Evolutionary conservation across 1,139 yeast genomes (phyloP).

Genomic region (Debaryomyces nepalensis): DNA sequence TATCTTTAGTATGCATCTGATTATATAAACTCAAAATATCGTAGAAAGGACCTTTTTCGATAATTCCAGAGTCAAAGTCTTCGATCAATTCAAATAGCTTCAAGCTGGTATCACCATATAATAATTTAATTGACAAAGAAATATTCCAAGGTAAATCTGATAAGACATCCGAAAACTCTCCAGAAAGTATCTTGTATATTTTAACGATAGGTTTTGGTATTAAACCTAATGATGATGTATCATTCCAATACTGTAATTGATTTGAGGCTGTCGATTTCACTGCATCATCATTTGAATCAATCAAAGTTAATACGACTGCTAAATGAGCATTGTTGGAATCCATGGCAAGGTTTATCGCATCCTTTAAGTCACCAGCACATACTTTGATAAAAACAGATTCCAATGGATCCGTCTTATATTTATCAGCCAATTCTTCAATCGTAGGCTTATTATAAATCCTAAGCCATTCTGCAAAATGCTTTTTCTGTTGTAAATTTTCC

Average conservation of each 20-base stretch:
- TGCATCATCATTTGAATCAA: constrained; percentile 68
- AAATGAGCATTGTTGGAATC: constrained; percentile 66
- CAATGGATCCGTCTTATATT: constrained; percentile 36
- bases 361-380: constrained; percentile 58
- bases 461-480: constrained; percentile 49
- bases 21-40: constrained; percentile 31
- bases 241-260: constrained; percentile 72
- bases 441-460: constrained; percentile 26
- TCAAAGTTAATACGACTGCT: constrained; percentile 67
- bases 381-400: constrained; percentile 58
- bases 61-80: constrained; percentile 19
- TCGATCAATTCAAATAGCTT: constrained; percentile 46
- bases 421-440: constrained; percentile 23
- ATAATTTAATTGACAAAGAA: constrained; percentile 59
- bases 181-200: constrained; percentile 69
- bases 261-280: constrained; percentile 57
- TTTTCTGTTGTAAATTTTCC: constrained; percentile 37
- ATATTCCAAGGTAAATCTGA: constrained; percentile 69
- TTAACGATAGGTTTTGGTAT: constrained; percentile 61
- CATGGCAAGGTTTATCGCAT: constrained; percentile 67
- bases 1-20: constrained; percentile 13
- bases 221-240: constrained; percentile 37
- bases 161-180: constrained; percentile 48
- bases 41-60: constrained; percentile 19
- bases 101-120: constrained; percentile 59